Conservation (phyloP, 2,329 filamentous ascomycete species). For the Sordariomycetes sp. region DNA sequence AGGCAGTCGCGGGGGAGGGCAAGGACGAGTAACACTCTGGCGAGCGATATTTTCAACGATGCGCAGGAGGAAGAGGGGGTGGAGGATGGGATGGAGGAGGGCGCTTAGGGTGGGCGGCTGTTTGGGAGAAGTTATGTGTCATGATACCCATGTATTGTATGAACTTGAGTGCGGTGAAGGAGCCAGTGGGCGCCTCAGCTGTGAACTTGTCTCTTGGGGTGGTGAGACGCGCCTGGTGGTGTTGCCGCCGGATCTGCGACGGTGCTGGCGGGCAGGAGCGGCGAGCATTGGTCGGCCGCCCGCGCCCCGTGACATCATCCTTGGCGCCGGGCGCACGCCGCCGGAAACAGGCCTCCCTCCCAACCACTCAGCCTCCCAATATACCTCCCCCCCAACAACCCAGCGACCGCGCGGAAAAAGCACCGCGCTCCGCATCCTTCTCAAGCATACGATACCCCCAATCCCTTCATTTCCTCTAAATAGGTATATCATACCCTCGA, state of each 20-base stretch:
- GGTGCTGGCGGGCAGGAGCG: not conserved
- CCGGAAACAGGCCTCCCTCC: not conserved
- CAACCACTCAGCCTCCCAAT: not conserved
- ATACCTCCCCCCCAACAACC: not conserved
- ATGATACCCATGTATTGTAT: conserved; percentile 5
- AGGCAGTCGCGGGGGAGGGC: conserved; percentile 19
- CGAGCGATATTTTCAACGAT: conserved; percentile 3
- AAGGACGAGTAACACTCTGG: conserved; percentile 6
- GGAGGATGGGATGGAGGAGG: not conserved
- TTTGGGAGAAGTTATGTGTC: not conserved
- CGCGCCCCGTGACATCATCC: conserved; percentile 17
- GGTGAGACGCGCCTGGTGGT: not conserved
- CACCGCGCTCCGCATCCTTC: not conserved
- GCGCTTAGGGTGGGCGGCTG: not conserved
- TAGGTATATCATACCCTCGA: too few species aligned
- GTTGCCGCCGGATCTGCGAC: not conserved
- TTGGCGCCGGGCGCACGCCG: not conserved
- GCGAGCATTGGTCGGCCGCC: conserved; percentile 3
- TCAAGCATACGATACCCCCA: too few species aligned
- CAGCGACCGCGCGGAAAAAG: not conserved
- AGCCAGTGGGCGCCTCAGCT: not conserved
- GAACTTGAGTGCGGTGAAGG: not conserved
- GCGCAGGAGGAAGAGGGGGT: conserved; percentile 9
- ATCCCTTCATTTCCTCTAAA: too few species aligned
- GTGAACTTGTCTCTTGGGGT: not conserved